These are phyloP conservation scores for Trichoderma reesei DNA, from an alignment of 495 filamentous ascomycete species.

Conservation along the genomic window DNA sequence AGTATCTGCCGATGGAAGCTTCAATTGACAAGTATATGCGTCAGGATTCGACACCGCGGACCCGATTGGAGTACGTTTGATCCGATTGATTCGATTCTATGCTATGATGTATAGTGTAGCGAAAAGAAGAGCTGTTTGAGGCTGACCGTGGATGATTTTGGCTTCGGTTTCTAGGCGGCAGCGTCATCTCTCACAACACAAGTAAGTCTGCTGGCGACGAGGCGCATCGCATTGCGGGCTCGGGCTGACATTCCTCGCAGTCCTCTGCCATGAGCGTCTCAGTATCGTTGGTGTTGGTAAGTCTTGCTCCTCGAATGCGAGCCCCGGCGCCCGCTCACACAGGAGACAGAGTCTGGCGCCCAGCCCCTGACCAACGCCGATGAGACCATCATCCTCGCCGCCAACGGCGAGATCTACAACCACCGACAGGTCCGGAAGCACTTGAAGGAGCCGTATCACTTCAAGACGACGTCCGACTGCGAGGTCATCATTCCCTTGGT, in stretches of 20 bases:
- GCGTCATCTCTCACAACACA: conserved; percentile 76
- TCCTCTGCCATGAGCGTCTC: conserved; percentile 93
- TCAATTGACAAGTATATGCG: conserved; percentile 8
- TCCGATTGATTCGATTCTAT: conserved; percentile 15
- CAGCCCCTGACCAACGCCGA: conserved; percentile 92
- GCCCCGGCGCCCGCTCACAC: conserved; percentile 22
- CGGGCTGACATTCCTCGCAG: conserved; percentile 32
- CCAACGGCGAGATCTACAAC: conserved; percentile 99
- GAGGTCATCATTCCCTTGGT: conserved; percentile 97
- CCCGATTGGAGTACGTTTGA: conserved; percentile 90
- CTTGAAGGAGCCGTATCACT: conserved; percentile 71
- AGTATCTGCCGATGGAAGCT: conserved; percentile 13
- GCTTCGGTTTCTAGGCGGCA: conserved; percentile 59
- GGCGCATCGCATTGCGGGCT: neutral
- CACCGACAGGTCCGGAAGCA: conserved; percentile 84
- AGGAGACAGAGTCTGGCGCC: conserved; percentile 68
- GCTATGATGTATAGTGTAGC: conserved; percentile 10
- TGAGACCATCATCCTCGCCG: conserved; percentile 76
- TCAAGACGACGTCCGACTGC: conserved; percentile 97
- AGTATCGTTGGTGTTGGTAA: conserved; percentile 95
- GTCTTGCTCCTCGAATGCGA: conserved; percentile 21
- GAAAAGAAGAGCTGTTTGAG: neutral
- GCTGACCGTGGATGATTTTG: conserved; percentile 19
- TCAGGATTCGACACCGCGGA: conserved; percentile 85
- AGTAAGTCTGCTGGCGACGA: conserved; percentile 42